Conservation (phyloP, 169 alveolate species). For the Miamiensis avidus region DNA sequence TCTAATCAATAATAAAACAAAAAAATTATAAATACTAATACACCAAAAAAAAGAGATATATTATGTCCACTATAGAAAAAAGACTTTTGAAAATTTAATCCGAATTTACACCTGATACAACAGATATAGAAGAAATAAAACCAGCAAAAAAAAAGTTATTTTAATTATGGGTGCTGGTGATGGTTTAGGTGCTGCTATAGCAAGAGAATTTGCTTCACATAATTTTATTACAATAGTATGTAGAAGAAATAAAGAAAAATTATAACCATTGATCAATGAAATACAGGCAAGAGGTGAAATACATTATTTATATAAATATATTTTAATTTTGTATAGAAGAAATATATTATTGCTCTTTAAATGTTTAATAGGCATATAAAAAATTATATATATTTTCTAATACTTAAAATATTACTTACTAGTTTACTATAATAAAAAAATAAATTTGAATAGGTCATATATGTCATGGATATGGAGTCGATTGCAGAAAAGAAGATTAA, state of each 20-base stretch:
- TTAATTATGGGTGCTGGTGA: background rate
- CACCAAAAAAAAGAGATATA: too few relatives aligned
- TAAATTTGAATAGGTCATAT: background rate
- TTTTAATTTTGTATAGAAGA: background rate
- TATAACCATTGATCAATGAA: background rate
- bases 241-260: background rate
- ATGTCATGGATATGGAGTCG: background rate
- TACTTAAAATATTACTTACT: background rate
- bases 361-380: too few relatives aligned
- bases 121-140: background rate
- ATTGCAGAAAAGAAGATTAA: background rate
- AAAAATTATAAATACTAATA: too few relatives aligned
- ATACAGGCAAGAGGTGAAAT: background rate
- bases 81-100: background rate
- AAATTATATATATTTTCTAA: too few relatives aligned
- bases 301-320: too few relatives aligned
- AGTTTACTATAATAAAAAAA: too few relatives aligned
- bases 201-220: background rate
- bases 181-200: background rate
- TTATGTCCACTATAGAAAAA: too few relatives aligned
- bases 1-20: too few relatives aligned
- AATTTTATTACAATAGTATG: background rate
- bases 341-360: too few relatives aligned
- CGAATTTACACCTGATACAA: background rate
- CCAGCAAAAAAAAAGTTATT: background rate